These are phyloP conservation scores for Neurospora sp. DNA, from an alignment of 495 filamentous ascomycete species.

Conservation along the genomic window DNA sequence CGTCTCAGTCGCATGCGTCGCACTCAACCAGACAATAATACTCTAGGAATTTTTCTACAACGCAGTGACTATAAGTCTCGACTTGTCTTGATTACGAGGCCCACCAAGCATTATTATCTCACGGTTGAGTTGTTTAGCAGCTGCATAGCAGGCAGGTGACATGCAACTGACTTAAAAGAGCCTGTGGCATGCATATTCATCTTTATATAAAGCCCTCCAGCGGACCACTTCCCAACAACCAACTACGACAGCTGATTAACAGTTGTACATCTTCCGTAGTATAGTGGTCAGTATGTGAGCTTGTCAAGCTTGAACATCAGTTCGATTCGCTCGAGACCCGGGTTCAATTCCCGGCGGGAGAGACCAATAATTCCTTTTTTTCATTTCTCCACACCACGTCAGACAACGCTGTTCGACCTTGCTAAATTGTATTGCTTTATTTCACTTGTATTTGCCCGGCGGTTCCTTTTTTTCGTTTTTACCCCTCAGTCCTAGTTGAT, in stretches of 20 bases:
- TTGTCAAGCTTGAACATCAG: not conserved
- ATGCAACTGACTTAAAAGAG: not conserved
- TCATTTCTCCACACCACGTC: not conserved
- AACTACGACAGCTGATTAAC: not conserved
- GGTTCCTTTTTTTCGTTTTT: too few relatives aligned
- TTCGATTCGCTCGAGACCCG: not conserved
- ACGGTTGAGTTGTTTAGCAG: not conserved
- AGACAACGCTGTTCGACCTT: too few relatives aligned
- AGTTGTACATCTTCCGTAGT: not conserved
- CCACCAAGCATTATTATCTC: not conserved
- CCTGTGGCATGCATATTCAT: not conserved
- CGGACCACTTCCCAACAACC: not conserved
- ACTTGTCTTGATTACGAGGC: too few relatives aligned
- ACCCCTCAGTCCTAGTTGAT: too few relatives aligned
- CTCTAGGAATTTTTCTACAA: not conserved
- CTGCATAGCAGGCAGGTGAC: not conserved
- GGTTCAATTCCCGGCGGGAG: not conserved
- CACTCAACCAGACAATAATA: not conserved
- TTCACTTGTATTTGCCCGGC: too few relatives aligned
- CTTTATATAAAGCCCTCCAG: not conserved
- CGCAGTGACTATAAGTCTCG: too few relatives aligned
- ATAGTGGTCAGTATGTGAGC: not conserved
- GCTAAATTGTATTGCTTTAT: too few relatives aligned
- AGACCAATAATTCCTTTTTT: not conserved
- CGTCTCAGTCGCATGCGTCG: not conserved